Evolutionary conservation across 768 basidiomycete genomes (phyloP), one percentile per base, ranked within the genome.

Genomic region (Tylopilus balloui): DNA sequence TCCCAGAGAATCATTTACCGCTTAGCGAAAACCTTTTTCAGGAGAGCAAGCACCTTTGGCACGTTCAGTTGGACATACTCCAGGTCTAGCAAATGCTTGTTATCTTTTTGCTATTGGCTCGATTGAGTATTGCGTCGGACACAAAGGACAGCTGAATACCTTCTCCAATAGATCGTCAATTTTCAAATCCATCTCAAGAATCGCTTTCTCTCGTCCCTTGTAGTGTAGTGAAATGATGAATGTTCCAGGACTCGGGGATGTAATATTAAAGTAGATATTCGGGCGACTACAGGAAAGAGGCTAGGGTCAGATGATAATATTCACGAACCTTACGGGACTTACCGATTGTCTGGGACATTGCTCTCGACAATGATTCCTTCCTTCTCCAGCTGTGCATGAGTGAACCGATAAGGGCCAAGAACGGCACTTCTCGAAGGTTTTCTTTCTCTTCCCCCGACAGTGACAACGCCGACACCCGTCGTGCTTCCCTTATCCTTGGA

Each of bases 281-380:
- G 93, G 89, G 45, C 95, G 92, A 48, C 94, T 96, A 58, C 6
- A 48, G 46, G 43, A 41, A 27, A 17, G 36, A 20, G 42, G 45
- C n/a, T 39, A 41, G 23, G 39, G 24, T 43, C 29, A 35, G 49
- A 47, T 4, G 24, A 37, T 6, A 15, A 12, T 24, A 21, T 10
- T 29, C 19, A 15, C 27, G 13, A 14, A 19, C 17, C 12, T 7
- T 6, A 29, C 17, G 17, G 3, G 17, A 47, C 86, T 61, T 51
- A 90, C 94, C 95, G 78, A 65, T 95, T 97, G 67, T 99, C 96
- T 11, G 96, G 96, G 24, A 99, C 96, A 68, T 98, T 98, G 65
- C 94, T 97, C 69, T 98, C 94, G 42, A 98, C 91, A 62, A 99
- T 98, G 62, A 99, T 94, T 12, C 94, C 94, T 71, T 98, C 96